These are phyloP conservation scores for Glycine soja DNA, from an alignment of 306 rosid genomes.

Conservation along the genomic window DNA sequence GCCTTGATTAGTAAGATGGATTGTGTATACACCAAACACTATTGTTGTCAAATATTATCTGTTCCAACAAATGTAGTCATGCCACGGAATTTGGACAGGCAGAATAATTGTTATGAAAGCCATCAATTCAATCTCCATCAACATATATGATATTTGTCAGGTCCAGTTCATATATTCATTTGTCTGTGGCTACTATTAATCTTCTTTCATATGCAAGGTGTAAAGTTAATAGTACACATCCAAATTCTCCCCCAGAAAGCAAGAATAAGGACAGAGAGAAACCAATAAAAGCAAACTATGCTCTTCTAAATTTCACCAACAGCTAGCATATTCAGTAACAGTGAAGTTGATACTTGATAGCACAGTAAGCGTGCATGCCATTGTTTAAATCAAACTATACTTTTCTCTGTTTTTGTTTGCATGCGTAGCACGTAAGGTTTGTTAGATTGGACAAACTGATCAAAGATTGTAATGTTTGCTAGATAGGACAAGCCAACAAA, in stretches of 20 bases:
- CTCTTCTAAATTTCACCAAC: not conserved
- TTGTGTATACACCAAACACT: not conserved
- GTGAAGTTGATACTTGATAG: not conserved
- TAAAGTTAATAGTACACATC: not conserved
- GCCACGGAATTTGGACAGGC: not conserved
- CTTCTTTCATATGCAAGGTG: not conserved
- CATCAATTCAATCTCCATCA: not conserved
- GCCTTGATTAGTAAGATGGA: not conserved
- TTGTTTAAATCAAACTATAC: not conserved
- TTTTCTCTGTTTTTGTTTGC: not conserved
- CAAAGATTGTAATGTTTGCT: not conserved
- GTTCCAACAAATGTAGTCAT: not conserved
- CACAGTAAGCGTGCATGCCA: not conserved
- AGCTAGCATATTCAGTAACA: not conserved
- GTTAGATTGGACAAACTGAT: too few relatives aligned
- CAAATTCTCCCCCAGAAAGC: not conserved
- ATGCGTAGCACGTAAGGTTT: not conserved
- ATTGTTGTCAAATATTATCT: not conserved
- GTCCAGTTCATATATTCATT: conserved; percentile 8
- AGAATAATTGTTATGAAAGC: conserved; percentile 3
- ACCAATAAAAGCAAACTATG: not conserved
- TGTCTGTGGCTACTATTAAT: conserved; percentile 1
- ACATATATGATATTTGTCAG: not conserved
- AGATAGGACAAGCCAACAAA: not conserved
- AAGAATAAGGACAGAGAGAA: not conserved